Percentiles rank a stretch among this genome's conserved stretches.
Evolutionary conservation across 306 rosid genomes (phyloP).

Genomic region (Cicer yamashitae): DNA sequence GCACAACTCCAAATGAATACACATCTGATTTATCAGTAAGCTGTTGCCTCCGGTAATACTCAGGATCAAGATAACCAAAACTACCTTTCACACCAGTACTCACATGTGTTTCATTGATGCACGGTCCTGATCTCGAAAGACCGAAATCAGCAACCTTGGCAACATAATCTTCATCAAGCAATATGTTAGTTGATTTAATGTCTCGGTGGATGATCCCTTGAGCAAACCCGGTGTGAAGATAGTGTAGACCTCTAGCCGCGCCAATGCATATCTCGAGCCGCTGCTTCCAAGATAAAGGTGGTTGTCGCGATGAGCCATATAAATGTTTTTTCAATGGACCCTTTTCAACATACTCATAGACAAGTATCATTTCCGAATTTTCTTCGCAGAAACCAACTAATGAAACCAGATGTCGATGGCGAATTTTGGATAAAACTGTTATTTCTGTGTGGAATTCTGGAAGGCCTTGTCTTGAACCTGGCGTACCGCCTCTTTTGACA

Average conservation of each 20-base stretch:
- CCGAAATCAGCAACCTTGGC: slow-evolving; percentile 99
- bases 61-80: slow-evolving; percentile 95
- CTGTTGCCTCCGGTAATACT: slow-evolving; percentile 94
- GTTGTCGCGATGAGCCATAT: slow-evolving; percentile 62
- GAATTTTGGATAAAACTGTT: slow-evolving; percentile 79
- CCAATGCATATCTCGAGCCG: slow-evolving; percentile 96
- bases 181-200: slow-evolving; percentile 92
- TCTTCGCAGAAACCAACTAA: slow-evolving; percentile 95
- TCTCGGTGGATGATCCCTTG: slow-evolving; percentile 99
- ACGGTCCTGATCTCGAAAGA: slow-evolving; percentile 93
- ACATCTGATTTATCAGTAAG: slow-evolving; percentile 95
- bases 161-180: slow-evolving; percentile 82
- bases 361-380: slow-evolving; percentile 94
- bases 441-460: slow-evolving; percentile 97
- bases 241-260: slow-evolving; percentile 95
- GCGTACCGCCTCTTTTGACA: slow-evolving; percentile 96
- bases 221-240: slow-evolving; percentile 96
- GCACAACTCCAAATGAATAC: slow-evolving; percentile 97
- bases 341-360: slow-evolving; percentile 87
- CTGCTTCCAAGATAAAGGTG: slow-evolving; percentile 86
- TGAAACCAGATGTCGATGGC: slow-evolving; percentile 94
- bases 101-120: slow-evolving; percentile 90
- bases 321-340: slow-evolving; percentile 86
- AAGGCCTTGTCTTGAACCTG: slow-evolving; percentile 97
- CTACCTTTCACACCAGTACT: slow-evolving; percentile 98